Percentiles rank a stretch among this genome's conserved stretches.
These are phyloP conservation scores for Nemania bipapillata DNA, from an alignment of 2,329 filamentous ascomycete genomes.

Conservation along the genomic window DNA sequence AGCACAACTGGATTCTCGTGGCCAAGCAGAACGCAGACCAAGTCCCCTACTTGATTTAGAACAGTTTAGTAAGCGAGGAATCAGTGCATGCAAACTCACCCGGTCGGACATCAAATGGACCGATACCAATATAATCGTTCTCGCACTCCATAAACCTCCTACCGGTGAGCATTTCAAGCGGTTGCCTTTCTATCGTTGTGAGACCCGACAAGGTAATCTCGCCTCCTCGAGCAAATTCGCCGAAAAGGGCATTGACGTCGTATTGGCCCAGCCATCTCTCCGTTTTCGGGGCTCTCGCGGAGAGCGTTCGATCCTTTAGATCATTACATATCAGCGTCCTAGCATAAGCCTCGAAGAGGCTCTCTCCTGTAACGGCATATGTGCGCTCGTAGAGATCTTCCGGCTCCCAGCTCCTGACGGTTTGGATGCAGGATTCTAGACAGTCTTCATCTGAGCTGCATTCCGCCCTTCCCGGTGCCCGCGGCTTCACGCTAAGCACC, in stretches of 20 bases:
- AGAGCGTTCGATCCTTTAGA: neutral
- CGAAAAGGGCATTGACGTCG: neutral
- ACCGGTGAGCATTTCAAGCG: neutral
- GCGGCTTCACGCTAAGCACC: neutral
- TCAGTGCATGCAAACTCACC: neutral
- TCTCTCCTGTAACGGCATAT: neutral
- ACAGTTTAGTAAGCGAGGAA: neutral
- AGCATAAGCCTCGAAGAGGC: neutral
- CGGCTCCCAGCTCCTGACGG: neutral
- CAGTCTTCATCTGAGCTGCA: neutral
- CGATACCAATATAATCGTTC: neutral
- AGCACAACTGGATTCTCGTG: neutral
- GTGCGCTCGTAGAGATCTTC: neutral
- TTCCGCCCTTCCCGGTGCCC: neutral
- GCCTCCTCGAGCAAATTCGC: neutral
- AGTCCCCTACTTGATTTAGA: slow-evolving; percentile 3
- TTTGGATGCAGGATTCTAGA: neutral
- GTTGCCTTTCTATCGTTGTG: neutral
- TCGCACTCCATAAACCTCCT: neutral
- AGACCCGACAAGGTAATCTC: neutral
- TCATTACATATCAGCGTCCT: neutral
- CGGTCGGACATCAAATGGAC: neutral
- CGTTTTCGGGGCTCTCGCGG: neutral
- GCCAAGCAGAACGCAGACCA: slow-evolving; percentile 5
- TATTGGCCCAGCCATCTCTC: slow-evolving; percentile 1